A percentile compares a stretch with the other conserved stretches of the same genome.
phyloP scores from a whole-genome alignment of 106 monocot genomes.

The Allium fistulosum region DNA sequence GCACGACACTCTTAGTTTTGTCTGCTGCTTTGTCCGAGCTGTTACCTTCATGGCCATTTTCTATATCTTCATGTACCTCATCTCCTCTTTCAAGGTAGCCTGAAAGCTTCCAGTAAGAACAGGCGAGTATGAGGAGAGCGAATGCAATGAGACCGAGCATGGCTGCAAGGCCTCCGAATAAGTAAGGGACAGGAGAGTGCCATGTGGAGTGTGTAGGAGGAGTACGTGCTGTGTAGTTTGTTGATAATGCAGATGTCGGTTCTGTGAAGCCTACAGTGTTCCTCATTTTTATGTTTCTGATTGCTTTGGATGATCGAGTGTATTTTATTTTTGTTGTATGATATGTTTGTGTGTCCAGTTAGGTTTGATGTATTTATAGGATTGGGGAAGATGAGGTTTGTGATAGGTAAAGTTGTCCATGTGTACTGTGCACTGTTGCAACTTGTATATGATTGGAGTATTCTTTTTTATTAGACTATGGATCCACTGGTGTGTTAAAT shows the following conservation, averaged over 20 bases:
- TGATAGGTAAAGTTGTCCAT: no score
- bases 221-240: neutral
- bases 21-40: neutral
- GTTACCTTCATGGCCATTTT: neutral
- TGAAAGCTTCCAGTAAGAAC: constrained; percentile 16
- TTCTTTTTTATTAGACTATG: no score
- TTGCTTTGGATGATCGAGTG: no score
- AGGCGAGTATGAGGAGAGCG: constrained; percentile 18
- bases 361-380: no score
- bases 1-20: neutral
- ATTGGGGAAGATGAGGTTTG: no score
- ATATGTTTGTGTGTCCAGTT: no score
- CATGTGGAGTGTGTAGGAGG: constrained; percentile 1
- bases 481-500: no score
- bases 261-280: constrained; percentile 12
- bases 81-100: constrained; percentile 9
- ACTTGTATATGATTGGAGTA: no score
- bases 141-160: constrained; percentile 18
- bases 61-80: neutral
- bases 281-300: constrained; percentile 16
- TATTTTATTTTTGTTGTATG: no score
- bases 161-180: constrained; percentile 16
- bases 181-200: constrained; percentile 21
- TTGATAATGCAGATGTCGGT: constrained; percentile 2
- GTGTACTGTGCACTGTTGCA: no score